Evolutionary conservation across 2,329 filamentous ascomycete species (phyloP).

Genomic region (Penicillium sp.): DNA sequence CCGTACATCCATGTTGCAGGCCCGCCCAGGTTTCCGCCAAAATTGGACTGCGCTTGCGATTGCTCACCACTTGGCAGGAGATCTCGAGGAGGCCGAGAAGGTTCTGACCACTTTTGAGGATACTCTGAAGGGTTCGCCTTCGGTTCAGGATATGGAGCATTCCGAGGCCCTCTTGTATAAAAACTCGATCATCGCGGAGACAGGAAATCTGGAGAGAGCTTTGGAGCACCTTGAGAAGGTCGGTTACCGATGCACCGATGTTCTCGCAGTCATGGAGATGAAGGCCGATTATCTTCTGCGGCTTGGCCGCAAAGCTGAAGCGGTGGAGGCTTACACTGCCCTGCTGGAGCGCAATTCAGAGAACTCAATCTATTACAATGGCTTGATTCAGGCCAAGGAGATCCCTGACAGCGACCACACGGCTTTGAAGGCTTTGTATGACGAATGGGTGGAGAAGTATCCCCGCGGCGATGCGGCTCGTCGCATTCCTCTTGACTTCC

Average conservation of each 20-base stretch:
- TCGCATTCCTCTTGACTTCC: constrained; percentile 84
- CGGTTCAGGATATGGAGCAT: constrained; percentile 80
- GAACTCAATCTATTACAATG: constrained; percentile 80
- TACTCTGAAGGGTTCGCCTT: constrained; percentile 77
- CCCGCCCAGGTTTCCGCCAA: constrained; percentile 75
- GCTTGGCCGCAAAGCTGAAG: constrained; percentile 74
- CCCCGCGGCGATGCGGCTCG: constrained; percentile 81
- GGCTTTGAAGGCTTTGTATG: constrained; percentile 71
- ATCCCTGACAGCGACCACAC: constrained; percentile 61
- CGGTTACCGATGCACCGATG: constrained; percentile 76
- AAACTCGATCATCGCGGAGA: constrained; percentile 89
- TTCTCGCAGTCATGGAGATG: constrained; percentile 79
- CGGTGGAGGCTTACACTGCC: constrained; percentile 73
- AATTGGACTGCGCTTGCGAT: constrained; percentile 98
- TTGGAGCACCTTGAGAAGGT: constrained; percentile 80
- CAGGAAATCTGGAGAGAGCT: constrained; percentile 76
- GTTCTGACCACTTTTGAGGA: constrained; percentile 90
- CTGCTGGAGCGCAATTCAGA: constrained; percentile 86
- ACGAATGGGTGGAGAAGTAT: constrained; percentile 76
- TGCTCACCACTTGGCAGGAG: constrained; percentile 85
- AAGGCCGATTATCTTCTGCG: constrained; percentile 80
- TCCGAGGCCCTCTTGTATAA: constrained; percentile 94
- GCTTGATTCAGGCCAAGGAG: constrained; percentile 66
- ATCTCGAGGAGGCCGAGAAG: constrained; percentile 81
- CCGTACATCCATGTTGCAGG: constrained; percentile 80